These are phyloP conservation scores for Imleria badia DNA, from an alignment of 768 basidiomycete species.

Conservation along the genomic window DNA sequence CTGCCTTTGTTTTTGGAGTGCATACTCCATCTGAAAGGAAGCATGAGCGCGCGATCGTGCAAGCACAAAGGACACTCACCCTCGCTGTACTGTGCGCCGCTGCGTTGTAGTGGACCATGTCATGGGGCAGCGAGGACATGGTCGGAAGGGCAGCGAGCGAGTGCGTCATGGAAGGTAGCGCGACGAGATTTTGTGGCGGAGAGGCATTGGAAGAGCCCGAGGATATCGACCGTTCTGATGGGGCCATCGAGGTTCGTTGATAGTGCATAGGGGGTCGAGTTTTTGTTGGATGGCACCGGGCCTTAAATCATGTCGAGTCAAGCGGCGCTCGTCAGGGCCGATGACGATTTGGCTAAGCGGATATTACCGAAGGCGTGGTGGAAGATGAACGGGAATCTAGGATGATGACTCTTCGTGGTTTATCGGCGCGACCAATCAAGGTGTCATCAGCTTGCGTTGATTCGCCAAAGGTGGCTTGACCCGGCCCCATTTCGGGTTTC, in stretches of 20 bases:
- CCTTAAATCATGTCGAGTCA: constrained; percentile 29
- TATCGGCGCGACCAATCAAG: constrained; percentile 35
- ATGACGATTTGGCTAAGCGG: constrained; percentile 26
- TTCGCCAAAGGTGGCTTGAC: constrained; percentile 14
- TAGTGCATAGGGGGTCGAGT: constrained; percentile 28
- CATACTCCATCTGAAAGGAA: constrained; percentile 30
- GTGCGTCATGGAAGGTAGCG: constrained; percentile 34
- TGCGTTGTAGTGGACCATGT: constrained; percentile 34
- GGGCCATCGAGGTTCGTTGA: constrained; percentile 34
- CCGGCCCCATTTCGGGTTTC: constrained; percentile 26
- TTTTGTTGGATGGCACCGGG: constrained; percentile 9
- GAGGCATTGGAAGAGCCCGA: constrained; percentile 33
- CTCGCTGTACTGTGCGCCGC: constrained; percentile 31
- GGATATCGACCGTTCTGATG: constrained; percentile 33
- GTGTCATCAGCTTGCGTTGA: constrained; percentile 26
- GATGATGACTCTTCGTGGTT: constrained; percentile 32
- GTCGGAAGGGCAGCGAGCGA: constrained; percentile 31
- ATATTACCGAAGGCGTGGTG: constrained; percentile 37
- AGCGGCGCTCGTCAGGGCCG: constrained; percentile 24
- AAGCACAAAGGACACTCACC: constrained; percentile 9
- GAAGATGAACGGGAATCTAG: constrained; percentile 35
- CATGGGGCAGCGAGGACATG: constrained; percentile 31
- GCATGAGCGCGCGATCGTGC: constrained; percentile 3
- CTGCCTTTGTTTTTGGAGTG: constrained; percentile 32
- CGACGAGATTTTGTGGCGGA: constrained; percentile 28